Evolutionary conservation across 108 stramenopile species (phyloP), one percentile per base, ranked within the genome.

Genomic region (Nitzschia sp.): DNA sequence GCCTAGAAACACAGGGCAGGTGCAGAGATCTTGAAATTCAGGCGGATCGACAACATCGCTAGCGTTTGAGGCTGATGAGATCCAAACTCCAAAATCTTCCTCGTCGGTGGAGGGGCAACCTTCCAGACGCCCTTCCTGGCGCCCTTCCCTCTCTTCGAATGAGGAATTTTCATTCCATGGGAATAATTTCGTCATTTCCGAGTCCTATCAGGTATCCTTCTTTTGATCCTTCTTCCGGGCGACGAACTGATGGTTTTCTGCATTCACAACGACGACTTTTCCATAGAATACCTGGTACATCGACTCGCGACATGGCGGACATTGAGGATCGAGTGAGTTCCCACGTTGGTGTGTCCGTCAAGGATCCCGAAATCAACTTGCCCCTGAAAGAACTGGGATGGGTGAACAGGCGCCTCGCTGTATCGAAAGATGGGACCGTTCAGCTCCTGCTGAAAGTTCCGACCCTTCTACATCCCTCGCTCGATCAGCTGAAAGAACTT

Each of bases 391-490:
- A 63, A 28, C 69, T 88, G 1, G 76, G 71, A 0, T 88, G 87
- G 87, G 34, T 83, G 41, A 68, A 66, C 57, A 56, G 71, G 25
- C 45, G 70, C 53, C 17, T 83, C 28, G 53, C 63, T 0, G 55
- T 77, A 17, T 68, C 66, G 3, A 33, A 53, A 17, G 68, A 66
- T 30, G 46, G 53, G 8, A 71, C 76, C n/a, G 71, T 92, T 2
- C 75, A 77, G 50, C 47, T 94, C 9, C 63, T 80, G 25, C 59
- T 85, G 22, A 48, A 72, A 27, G 59, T 88, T 8, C 89, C 94
- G 5, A 82, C 90, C 29, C 38, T 87, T 28, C 45, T 90, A 31
- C 89, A 95, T 72, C 93, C 93, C 3, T 28, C 66, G 17, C 47
- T 91, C 25, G 47, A 80, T 9, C 53, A 53, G 23, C 54, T 94